These are phyloP conservation scores for Boletales sp. DNA, from an alignment of 768 basidiomycete genomes.

Conservation along the genomic window DNA sequence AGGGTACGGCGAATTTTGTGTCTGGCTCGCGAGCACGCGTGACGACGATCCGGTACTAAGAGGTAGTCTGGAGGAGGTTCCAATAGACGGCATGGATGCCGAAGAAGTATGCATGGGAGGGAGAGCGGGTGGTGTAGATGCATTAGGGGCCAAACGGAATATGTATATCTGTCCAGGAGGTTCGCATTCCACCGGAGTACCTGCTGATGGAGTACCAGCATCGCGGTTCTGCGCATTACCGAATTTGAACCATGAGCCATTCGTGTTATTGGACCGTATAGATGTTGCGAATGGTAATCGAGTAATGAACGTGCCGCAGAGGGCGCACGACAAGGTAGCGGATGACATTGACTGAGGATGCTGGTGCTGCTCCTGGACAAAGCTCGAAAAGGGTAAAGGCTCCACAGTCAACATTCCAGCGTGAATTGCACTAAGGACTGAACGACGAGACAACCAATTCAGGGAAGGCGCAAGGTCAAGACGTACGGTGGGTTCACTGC, in stretches of 20 bases:
- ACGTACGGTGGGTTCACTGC: conserved; percentile 82
- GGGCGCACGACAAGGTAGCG: conserved; percentile 62
- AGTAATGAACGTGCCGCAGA: conserved; percentile 62
- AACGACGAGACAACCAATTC: conserved; percentile 89
- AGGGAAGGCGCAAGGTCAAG: conserved; percentile 92
- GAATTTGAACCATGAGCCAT: conserved; percentile 60
- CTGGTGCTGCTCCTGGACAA: conserved; percentile 53
- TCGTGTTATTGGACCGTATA: conserved; percentile 36
- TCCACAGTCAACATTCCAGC: conserved; percentile 86
- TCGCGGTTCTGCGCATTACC: conserved; percentile 24
- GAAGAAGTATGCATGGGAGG: conserved; percentile 20
- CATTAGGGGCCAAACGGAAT: conserved; percentile 52
- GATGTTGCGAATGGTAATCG: conserved; percentile 38
- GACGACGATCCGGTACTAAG: conserved; percentile 43
- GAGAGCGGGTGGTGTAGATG: conserved; percentile 21
- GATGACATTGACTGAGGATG: conserved; percentile 43
- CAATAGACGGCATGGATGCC: conserved; percentile 33
- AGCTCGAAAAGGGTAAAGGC: conserved; percentile 61
- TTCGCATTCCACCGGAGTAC: conserved; percentile 19
- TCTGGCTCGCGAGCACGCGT: conserved; percentile 21
- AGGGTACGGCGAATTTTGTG: conserved; percentile 45
- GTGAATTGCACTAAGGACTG: conserved; percentile 81
- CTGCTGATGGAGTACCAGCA: not conserved
- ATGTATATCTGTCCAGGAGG: conserved; percentile 54
- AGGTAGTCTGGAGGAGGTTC: conserved; percentile 15